Percentiles rank a stretch among this genome's conserved stretches.
Conservation (phyloP, 2,329 filamentous ascomycete species). For the Ophiostoma quercus region DNA sequence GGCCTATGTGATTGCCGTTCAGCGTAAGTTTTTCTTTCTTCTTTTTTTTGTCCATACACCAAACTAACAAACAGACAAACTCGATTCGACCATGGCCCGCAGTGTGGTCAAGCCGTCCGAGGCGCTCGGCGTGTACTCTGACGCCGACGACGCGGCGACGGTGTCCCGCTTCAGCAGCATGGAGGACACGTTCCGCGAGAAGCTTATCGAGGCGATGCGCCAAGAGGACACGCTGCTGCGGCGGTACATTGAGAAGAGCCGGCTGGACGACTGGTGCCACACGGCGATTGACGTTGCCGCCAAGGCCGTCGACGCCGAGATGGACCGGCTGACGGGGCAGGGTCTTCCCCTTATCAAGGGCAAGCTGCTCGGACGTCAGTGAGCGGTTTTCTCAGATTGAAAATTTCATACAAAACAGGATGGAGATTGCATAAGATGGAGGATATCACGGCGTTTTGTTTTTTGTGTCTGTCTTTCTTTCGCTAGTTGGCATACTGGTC, state of each 20-base stretch:
- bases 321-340: slow-evolving; percentile 27
- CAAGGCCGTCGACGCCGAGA: slow-evolving; percentile 30
- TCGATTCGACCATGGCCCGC: slow-evolving; percentile 34
- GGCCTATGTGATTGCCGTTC: slow-evolving; percentile 57
- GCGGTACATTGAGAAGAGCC: slow-evolving; percentile 60
- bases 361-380: slow-evolving; percentile 22
- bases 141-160: slow-evolving; percentile 50
- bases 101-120: slow-evolving; percentile 49
- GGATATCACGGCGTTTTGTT: not conserved
- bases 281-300: slow-evolving; percentile 31
- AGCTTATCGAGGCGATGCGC: slow-evolving; percentile 65
- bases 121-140: slow-evolving; percentile 54
- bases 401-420: not conserved
- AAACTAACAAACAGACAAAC: slow-evolving; percentile 32
- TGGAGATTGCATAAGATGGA: slow-evolving; percentile 1
- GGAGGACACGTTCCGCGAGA: slow-evolving; percentile 59
- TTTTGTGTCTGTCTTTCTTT: slow-evolving; percentile 5
- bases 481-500: not conserved
- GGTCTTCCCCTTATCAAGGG: slow-evolving; percentile 14
- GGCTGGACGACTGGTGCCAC: slow-evolving; percentile 61
- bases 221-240: slow-evolving; percentile 64
- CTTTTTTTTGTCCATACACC: not conserved
- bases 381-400: no score
- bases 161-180: slow-evolving; percentile 48
- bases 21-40: slow-evolving; percentile 49